Base-by-base conservation (phyloP, 140 eudicot genomes). In the Erigeron philadelphicus region DNA sequence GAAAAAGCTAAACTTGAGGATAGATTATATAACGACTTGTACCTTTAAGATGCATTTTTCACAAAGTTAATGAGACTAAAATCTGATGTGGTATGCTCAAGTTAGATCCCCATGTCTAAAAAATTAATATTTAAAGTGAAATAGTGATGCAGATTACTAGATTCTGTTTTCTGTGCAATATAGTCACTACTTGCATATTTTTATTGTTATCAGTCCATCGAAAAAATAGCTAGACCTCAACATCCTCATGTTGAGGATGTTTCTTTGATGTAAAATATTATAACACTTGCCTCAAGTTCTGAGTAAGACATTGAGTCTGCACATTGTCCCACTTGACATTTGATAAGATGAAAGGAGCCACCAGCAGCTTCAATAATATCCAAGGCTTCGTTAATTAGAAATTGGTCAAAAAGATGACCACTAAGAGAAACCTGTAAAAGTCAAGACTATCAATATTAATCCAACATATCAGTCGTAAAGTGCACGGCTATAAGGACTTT, bases 281-380 rank as follows among this genome's bases (percentile, higher is more conserved):
- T 23, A 64, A 17, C 8, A 76, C 86, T 82, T 75, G 85, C 99
- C 82, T 89, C 95, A 16, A 94, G 90, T 75, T 94, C 99, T 19
- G 97, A 94, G 73, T 82, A 94, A 60, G 99, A 94, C 85, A 54
- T 72, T 5, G 84, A 88, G 72, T 81, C 81, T 15, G 95, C 59
- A 76, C 87, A 81, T 84, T 94, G 95, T 68, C 99, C 99, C n/a
- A 94, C 87, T 67, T 87, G 89, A 63, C 99, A 94, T 79, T 94
- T 94, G 43, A 80, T 84, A 64, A 89, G 80, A 72, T 86, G 97
- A 75, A 94, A 94, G 59, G 99, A 87, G 55, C 99, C 99, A 59
- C 99, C 97, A 6, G 95, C 99, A 76, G 94, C 89, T 84, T 94
- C 99, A 43, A 94, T 94, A 21, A 86, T 87, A 79, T 94, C 99